Percentiles rank a stretch among this genome's conserved stretches.
These are phyloP conservation scores for Pelargonium myrrhifolium DNA, from an alignment of 441 rosid species.

Conservation along the genomic window DNA sequence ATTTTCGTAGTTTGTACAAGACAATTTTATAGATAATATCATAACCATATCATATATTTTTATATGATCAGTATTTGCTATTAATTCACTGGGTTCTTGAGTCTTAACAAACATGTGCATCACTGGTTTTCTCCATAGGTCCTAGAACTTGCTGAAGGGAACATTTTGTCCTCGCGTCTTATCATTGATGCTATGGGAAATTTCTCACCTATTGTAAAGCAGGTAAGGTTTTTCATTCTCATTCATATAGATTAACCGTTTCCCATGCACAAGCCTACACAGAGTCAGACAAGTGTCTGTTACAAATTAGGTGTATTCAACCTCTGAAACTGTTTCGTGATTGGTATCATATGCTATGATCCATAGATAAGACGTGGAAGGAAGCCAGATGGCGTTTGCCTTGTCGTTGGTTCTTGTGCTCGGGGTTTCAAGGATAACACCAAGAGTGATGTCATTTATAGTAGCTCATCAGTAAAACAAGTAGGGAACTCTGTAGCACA, in stretches of 20 bases:
- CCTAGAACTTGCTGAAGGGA: conserved; percentile 62
- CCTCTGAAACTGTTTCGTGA: conserved; percentile 7
- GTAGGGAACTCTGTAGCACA: conserved; percentile 65
- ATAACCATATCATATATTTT: not conserved
- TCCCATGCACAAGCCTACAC: not conserved
- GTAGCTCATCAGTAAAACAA: conserved; percentile 63
- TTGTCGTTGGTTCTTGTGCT: conserved; percentile 94
- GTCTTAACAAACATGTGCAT: not conserved
- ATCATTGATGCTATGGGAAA: conserved; percentile 91
- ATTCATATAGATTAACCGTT: conserved; percentile 4
- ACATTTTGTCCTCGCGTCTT: conserved; percentile 54
- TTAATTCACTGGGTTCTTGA: not conserved
- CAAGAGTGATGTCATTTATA: conserved; percentile 77
- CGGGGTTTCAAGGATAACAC: conserved; percentile 70
- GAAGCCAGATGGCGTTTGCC: conserved; percentile 94
- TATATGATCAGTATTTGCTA: not conserved
- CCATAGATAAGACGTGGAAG: conserved; percentile 66
- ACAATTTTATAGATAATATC: not conserved
- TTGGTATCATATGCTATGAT: conserved; percentile 18
- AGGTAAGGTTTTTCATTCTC: conserved; percentile 41
- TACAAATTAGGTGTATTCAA: not conserved
- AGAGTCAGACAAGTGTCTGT: not conserved
- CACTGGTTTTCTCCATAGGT: conserved; percentile 32
- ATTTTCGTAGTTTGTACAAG: too few species aligned
- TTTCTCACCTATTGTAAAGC: conserved; percentile 85